Percentiles rank a stretch among this genome's conserved stretches.
These are phyloP conservation scores for Metarhizium album DNA, from an alignment of 2,329 filamentous ascomycete species.

Conservation along the genomic window DNA sequence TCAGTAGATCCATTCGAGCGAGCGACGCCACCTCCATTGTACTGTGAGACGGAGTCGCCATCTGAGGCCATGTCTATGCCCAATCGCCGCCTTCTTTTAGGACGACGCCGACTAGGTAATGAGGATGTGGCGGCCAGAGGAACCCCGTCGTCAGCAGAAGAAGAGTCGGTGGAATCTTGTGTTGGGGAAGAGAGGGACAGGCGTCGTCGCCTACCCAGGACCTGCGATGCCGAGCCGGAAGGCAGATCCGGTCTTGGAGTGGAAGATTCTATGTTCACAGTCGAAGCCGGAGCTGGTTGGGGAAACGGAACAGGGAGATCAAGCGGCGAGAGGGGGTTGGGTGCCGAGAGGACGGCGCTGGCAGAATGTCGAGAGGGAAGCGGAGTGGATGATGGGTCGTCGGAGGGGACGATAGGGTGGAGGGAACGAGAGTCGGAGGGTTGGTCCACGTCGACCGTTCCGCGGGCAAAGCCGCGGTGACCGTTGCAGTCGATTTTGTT, in stretches of 20 bases:
- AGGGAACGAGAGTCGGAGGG: slow-evolving; percentile 22
- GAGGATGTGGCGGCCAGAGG: slow-evolving; percentile 7
- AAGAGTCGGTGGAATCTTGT: slow-evolving; percentile 16
- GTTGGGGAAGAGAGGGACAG: slow-evolving; percentile 28
- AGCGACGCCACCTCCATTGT: slow-evolving; percentile 42
- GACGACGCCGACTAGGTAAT: slow-evolving; percentile 12
- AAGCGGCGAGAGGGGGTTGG: slow-evolving; percentile 16
- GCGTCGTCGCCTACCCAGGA: slow-evolving; percentile 47
- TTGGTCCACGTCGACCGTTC: slow-evolving; percentile 31
- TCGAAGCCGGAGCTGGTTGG: slow-evolving; percentile 19
- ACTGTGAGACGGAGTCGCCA: slow-evolving; percentile 35
- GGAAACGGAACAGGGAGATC: slow-evolving; percentile 13
- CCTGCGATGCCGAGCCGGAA: slow-evolving; percentile 21
- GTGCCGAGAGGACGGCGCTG: slow-evolving; percentile 34
- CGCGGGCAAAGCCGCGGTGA: slow-evolving; percentile 30
- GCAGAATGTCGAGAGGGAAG: slow-evolving; percentile 37
- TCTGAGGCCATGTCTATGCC: slow-evolving; percentile 51
- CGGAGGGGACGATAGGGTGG: slow-evolving; percentile 37
- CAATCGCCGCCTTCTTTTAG: slow-evolving; percentile 47
- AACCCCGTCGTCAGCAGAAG: slow-evolving; percentile 14
- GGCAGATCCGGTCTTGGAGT: slow-evolving; percentile 15
- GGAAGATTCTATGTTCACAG: slow-evolving; percentile 32
- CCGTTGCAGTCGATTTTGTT: slow-evolving; percentile 5
- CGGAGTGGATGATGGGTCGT: slow-evolving; percentile 52
- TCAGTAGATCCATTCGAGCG: slow-evolving; percentile 32